Base-by-base conservation (phyloP, 441 rosid species). In the Adansonia grandidieri region DNA sequence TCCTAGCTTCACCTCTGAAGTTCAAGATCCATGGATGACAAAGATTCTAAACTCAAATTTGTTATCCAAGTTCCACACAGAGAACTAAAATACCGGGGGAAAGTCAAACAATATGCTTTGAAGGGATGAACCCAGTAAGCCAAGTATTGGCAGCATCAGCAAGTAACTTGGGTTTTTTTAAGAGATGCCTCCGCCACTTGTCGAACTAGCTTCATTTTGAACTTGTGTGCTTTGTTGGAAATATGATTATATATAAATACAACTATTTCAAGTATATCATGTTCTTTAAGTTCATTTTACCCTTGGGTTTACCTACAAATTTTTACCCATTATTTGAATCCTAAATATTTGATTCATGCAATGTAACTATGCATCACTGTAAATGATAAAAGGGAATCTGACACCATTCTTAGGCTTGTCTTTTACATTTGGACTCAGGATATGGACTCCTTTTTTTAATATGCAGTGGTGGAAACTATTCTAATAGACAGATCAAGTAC, bases 331-430 rank as follows among this genome's bases (percentile, higher is more conserved):
- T 14, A 63, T 63, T 63, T 63, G 68, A 63, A 32, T n/a, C 19
- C 6, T 32, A 32, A 13, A 63, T 32, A 63, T 37, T 13, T 32
- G 45, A 32, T 13, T 63, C 45, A 32, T 14, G 15, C 19, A 19
- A 32, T 32, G 68, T n/a, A 14, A 63, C 0, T 14, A 15, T 32
- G 19, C 45, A 32, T 63, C 68, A 32, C 13, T 6, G 2, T 63
- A 63, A 32, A 32, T 14, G 17, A 32, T 32, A 13, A 37, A 63
- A 9, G 20, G n/a, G 68, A 14, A 32, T 32, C 45, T 28, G 19
- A 32, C 45, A 6, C 68, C 9, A 63, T 63, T 32, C 19, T 63
- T 63, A 63, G 28, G 44, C 45, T 63, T 63, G 45, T 63, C 68
- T 28, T 63, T 32, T 63, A 63, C 17, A 63, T 63, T 58, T 58